Base-by-base conservation (phyloP, 768 basidiomycete species). In the Calvatia gigantea region DNA sequence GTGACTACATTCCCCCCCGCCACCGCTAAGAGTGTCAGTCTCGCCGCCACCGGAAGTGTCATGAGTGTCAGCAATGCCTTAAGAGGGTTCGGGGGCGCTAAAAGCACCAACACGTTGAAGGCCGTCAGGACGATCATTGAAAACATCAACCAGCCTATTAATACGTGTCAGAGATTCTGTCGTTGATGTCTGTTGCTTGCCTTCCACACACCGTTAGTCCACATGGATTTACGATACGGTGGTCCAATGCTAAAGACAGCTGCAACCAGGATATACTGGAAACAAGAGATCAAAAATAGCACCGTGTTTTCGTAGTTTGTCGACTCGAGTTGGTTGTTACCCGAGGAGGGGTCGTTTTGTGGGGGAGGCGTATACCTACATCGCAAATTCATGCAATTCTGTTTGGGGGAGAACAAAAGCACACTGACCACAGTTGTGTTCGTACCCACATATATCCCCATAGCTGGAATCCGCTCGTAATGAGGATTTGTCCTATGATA, bases 191-290 rank as follows among this genome's bases (percentile, higher is more conserved):
- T 15, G 52, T 37, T 48, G 47, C 33, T 28, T 43, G n/a, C 19
- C 31, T 29, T 31, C 23, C 41, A 66, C 84, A 54, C 66, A 95
- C 95, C 84, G 65, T 99, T 99, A 14, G 94, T 91, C 84, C 89
- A 94, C 80, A 98, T 91, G 23, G 94, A 81, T 70, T 91, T 89
- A 47, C 97, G 84, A 70, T 96, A 99, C 3, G 97, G 97, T 2
- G 95, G 95, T 0, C 97, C 97, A 61, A 98, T 97, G 67, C 92
- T 96, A 74, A 98, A 99, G 0, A 98, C 94, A 0, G 88, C 96
- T 11, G 96, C 97, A 6, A 97, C 91, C 46, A 98, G 76, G 64
- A 98, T 92, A 69, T 99, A 99, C 73, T 99, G 97, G 84, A 98
- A 98, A 59, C 94, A 97, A 8, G 97, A 98, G 41, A 98, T 76